Base-by-base conservation (phyloP, 345 rosid species). In the Ceriops decandra region DNA sequence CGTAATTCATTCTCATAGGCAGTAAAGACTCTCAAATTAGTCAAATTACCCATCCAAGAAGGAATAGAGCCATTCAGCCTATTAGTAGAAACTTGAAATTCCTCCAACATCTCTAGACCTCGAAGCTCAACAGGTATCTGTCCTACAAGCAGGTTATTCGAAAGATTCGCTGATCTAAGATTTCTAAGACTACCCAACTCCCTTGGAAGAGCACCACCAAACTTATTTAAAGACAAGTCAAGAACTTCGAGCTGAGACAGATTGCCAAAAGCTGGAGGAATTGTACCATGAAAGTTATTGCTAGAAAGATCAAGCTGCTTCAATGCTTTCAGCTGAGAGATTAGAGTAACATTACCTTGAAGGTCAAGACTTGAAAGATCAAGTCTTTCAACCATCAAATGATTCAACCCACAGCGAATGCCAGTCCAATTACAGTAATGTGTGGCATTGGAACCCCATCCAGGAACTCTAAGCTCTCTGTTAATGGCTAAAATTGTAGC, bases 341-440 rank as follows among this genome's bases (percentile, higher is more conserved):
- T 76, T 57, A 86, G 53, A 78, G 85, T 73, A 57, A 82, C 70
- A 72, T 89, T 88, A 85, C 97, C 99, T 85, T 75, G 71, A 74
- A 95, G 99, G 70, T 79, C 81, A 79, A 79, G 91, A 74, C 85
- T 77, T 53, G 98, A 86, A 82, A 93, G 92, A 75, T 87, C 76
- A 76, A 95, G 93, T 76, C 69, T 76, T 66, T 86, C 93, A 42
- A 95, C 91, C 66, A 85, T 74, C 0, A 95, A 88, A 70, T 79
- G 86, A 65, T 86, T 86, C 61, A 70, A 81, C 67, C 76, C 84
- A 74, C 99, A 95, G 64, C 49, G 58, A 71, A 95, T 74, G 72
- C 96, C 91, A 57, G 42, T 77, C 99, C 99, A 93, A 35, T 68
- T 76, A 83, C 99, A 95, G 81, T 79, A 91, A 58, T 81, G 75